Conservation (phyloP, 176 grass and related monocot genomes). For the Juncus effusus region DNA sequence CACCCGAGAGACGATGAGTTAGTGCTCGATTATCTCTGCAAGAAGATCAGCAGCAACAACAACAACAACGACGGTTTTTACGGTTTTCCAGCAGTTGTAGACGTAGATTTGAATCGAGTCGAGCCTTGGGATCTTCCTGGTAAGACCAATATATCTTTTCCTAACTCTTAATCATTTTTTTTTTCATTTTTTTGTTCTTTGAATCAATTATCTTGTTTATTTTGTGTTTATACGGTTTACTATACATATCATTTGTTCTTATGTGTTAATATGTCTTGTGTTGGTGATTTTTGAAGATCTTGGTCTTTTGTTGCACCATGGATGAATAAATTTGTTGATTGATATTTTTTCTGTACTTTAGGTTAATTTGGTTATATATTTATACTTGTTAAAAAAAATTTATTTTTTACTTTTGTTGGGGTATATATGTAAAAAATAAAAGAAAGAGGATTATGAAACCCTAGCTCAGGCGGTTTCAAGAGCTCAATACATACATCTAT, state of each 20-base stretch:
- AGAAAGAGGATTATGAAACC: too few relatives aligned
- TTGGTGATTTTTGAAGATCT: conserved; percentile 9
- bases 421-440: too few relatives aligned
- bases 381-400: too few relatives aligned
- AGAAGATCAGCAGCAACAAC: conserved; percentile 31
- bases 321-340: background rate
- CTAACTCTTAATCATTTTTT: background rate
- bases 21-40: conserved; percentile 82
- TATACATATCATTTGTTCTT: conserved; percentile 1
- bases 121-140: conserved; percentile 95
- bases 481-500: too few relatives aligned
- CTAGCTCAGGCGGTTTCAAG: too few relatives aligned
- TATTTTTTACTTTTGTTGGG: too few relatives aligned
- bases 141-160: conserved; percentile 27
- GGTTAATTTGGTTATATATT: too few relatives aligned
- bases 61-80: conserved; percentile 25
- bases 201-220: background rate
- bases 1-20: conserved; percentile 90
- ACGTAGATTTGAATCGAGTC: conserved; percentile 87
- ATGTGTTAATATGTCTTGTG: background rate
- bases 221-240: conserved; percentile 7
- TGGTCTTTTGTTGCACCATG: conserved; percentile 14
- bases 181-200: background rate
- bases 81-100: conserved; percentile 57
- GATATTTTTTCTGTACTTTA: background rate